Evolutionary conservation across 1,284 basidiomycete genomes (phyloP).

Genomic region (Cryptococcus neoformans): DNA sequence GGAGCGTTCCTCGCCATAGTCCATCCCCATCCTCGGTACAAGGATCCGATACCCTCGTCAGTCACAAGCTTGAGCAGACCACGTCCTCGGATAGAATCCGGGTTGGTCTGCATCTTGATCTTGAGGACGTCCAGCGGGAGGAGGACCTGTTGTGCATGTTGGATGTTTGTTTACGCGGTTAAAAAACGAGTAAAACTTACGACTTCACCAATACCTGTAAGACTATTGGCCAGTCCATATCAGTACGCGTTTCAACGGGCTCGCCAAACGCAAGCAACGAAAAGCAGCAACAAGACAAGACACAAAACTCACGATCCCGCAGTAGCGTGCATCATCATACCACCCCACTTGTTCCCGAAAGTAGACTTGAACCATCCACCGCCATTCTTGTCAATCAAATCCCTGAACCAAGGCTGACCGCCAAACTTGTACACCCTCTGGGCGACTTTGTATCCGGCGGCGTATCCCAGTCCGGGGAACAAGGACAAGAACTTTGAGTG

Average conservation of each 20-base stretch:
- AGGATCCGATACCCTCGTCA: slow-evolving; percentile 79
- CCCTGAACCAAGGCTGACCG: slow-evolving; percentile 97
- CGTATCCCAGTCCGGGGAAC: slow-evolving; percentile 97
- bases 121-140: slow-evolving; percentile 95
- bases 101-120: slow-evolving; percentile 98
- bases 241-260: neutral
- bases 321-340: slow-evolving; percentile 91
- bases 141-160: slow-evolving; percentile 55
- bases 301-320: slow-evolving; percentile 72
- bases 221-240: slow-evolving; percentile 50
- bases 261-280: neutral
- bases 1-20: slow-evolving; percentile 97
- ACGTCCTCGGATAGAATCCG: slow-evolving; percentile 89
- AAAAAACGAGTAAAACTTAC: slow-evolving; percentile 53
- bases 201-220: slow-evolving; percentile 97
- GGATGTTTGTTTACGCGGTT: neutral
- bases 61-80: slow-evolving; percentile 84
- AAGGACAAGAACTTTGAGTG: slow-evolving; percentile 78
- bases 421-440: slow-evolving; percentile 98
- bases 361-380: slow-evolving; percentile 71
- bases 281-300: neutral
- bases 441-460: slow-evolving; percentile 93
- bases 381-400: slow-evolving; percentile 75
- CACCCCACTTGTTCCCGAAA: slow-evolving; percentile 95
- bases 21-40: slow-evolving; percentile 99